Percentiles rank a stretch among this genome's conserved stretches.
Conservation (phyloP, 2,329 filamentous ascomycete species). For the Dactylonectria macrodidyma region DNA sequence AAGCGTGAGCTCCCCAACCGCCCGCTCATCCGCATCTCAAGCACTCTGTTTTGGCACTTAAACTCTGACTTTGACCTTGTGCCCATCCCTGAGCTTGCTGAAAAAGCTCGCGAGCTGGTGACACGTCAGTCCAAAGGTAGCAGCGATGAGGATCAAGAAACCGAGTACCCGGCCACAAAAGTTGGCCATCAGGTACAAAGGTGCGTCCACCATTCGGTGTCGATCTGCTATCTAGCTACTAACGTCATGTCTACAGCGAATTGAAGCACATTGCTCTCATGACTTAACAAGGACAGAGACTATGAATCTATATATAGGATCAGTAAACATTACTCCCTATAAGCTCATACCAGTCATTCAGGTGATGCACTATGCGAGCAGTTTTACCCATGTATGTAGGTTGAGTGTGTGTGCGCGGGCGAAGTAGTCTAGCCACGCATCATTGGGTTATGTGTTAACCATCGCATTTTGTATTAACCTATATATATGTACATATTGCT, state of each 20-base stretch:
- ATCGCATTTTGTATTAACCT: not conserved
- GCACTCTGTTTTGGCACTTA: conserved; percentile 74
- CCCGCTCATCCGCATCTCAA: conserved; percentile 71
- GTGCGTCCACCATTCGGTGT: conserved; percentile 55
- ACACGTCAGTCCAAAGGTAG: conserved; percentile 64
- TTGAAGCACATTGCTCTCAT: conserved; percentile 69
- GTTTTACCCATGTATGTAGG: not conserved
- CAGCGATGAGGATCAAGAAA: conserved; percentile 67
- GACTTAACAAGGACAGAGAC: conserved; percentile 49
- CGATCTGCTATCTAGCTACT: conserved; percentile 13
- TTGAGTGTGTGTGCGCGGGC: too few species aligned
- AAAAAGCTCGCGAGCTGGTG: conserved; percentile 61
- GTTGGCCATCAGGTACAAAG: conserved; percentile 72
- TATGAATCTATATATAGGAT: not conserved
- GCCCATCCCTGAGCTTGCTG: conserved; percentile 65
- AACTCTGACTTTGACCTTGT: conserved; percentile 69
- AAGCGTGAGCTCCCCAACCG: conserved; percentile 60
- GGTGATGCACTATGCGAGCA: not conserved
- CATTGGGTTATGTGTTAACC: too few species aligned
- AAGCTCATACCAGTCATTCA: too few species aligned
- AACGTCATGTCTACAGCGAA: conserved; percentile 55
- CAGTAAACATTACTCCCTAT: not conserved
- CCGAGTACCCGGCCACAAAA: conserved; percentile 67
- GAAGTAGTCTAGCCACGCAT: too few species aligned
- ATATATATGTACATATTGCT: not conserved